Conservation (phyloP, 306 rosid genomes). For the Cyamopsis tetragonoloba region DNA sequence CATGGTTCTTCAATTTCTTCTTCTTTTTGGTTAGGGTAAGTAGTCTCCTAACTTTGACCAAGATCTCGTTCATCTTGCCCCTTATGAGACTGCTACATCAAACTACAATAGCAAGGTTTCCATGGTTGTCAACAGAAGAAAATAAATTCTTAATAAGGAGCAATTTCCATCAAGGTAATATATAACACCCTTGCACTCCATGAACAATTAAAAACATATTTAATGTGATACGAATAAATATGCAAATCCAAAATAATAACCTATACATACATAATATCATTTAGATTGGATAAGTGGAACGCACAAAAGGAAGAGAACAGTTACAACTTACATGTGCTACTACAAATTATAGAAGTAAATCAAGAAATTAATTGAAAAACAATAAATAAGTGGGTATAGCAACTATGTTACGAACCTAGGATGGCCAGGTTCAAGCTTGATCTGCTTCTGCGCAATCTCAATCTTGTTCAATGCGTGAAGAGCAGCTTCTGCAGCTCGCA, state of each 20-base stretch:
- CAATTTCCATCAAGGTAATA: conserved; percentile 25
- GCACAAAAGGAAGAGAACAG: conserved; percentile 9
- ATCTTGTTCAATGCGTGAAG: conserved; percentile 49
- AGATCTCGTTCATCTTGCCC: conserved; percentile 48
- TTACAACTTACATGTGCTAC: conserved; percentile 5
- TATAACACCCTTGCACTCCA: conserved; percentile 15
- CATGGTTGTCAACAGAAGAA: conserved; percentile 3
- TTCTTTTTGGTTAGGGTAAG: too few relatives aligned
- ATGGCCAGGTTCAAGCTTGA: conserved; percentile 56
- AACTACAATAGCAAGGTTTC: conserved; percentile 41
- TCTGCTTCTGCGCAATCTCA: conserved; percentile 60
- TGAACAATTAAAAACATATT: neutral
- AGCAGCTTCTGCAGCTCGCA: conserved; percentile 74
- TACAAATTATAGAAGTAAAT: conserved; percentile 9
- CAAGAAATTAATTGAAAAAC: neutral
- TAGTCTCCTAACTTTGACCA: conserved; percentile 44
- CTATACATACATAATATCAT: neutral
- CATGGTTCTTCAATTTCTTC: too few relatives aligned
- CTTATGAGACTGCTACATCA: conserved; percentile 44
- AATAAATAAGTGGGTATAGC: neutral
- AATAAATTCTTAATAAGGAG: conserved; percentile 13
- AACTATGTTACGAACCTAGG: conserved; percentile 40
- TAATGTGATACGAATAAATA: neutral
- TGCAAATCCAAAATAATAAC: neutral
- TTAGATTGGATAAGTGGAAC: neutral